phyloP scores from a whole-genome alignment of 495 filamentous ascomycete species.

The Neurospora cerealis region DNA sequence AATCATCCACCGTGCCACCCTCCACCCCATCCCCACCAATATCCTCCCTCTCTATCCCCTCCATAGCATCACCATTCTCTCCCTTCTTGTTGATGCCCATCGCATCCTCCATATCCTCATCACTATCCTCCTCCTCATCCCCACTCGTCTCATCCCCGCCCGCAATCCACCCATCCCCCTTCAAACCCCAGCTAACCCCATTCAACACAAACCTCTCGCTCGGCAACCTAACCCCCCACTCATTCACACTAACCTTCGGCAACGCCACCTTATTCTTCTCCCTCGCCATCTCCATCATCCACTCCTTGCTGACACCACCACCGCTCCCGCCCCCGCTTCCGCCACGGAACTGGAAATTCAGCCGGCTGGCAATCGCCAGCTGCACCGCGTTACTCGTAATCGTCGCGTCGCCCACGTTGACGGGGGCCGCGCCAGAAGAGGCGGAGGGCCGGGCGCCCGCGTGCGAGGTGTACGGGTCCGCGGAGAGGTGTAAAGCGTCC shows the following conservation, averaged over 20 bases:
- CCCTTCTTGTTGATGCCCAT: slow-evolving; percentile 13
- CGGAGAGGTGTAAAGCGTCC: slow-evolving; percentile 54
- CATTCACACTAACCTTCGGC: slow-evolving; percentile 58
- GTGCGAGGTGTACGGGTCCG: slow-evolving; percentile 51
- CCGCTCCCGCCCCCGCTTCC: slow-evolving; percentile 28
- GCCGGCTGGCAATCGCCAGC: slow-evolving; percentile 38
- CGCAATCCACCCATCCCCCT: slow-evolving; percentile 58
- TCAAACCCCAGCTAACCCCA: slow-evolving; percentile 73
- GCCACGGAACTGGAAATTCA: slow-evolving; percentile 44
- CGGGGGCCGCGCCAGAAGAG: slow-evolving; percentile 33
- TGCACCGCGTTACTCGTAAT: slow-evolving; percentile 38
- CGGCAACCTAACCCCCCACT: slow-evolving; percentile 76
- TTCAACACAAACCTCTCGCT: slow-evolving; percentile 87
- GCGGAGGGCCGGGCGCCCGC: slow-evolving; percentile 38
- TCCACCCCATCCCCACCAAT: slow-evolving; percentile 39
- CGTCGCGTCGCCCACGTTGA: slow-evolving; percentile 34
- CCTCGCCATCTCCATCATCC: slow-evolving; percentile 68
- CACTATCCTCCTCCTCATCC: slow-evolving; percentile 36
- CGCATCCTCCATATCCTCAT: slow-evolving; percentile 27
- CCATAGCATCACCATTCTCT: slow-evolving; percentile 19
- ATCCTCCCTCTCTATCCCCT: slow-evolving; percentile 26
- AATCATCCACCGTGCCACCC: slow-evolving; percentile 9
- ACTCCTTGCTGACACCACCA: slow-evolving; percentile 67
- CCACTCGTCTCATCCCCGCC: slow-evolving; percentile 40
- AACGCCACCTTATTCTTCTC: slow-evolving; percentile 74